phyloP scores from a whole-genome alignment of 495 filamentous ascomycete genomes.

The Penicillium soppii region DNA sequence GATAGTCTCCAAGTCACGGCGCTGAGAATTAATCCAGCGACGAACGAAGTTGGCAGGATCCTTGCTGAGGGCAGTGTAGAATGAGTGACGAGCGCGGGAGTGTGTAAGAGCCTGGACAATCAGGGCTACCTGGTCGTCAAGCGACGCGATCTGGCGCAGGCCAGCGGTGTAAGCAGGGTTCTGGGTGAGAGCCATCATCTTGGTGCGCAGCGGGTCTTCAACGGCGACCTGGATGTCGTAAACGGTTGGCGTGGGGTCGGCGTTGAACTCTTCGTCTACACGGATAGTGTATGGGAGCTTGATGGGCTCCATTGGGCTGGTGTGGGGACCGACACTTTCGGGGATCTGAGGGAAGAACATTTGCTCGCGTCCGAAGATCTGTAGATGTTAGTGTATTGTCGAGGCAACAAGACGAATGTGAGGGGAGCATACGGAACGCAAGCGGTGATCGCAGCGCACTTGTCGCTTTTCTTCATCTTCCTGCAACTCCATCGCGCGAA shows the following conservation, averaged over 20 bases:
- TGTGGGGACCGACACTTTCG: constrained; percentile 68
- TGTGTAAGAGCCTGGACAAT: constrained; percentile 74
- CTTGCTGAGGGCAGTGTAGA: constrained; percentile 69
- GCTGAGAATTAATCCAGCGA: constrained; percentile 84
- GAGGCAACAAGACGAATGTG: background rate
- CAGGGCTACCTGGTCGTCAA: constrained; percentile 83
- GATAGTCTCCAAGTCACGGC: constrained; percentile 85
- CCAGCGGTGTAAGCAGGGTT: constrained; percentile 51
- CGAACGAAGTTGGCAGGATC: constrained; percentile 82
- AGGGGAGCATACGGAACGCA: constrained; percentile 63
- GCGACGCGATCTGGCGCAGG: constrained; percentile 64
- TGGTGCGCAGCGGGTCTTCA: constrained; percentile 75
- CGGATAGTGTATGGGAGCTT: constrained; percentile 91
- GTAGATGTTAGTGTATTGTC: constrained; percentile 13
- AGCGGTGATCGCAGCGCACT: constrained; percentile 81
- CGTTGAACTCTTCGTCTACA: constrained; percentile 81
- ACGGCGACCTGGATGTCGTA: constrained; percentile 86
- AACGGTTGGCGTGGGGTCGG: constrained; percentile 61
- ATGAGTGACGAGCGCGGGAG: constrained; percentile 81
- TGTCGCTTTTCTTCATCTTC: constrained; percentile 92
- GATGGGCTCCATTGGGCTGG: constrained; percentile 77
- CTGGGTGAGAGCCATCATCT: constrained; percentile 59
- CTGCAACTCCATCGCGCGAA: constrained; percentile 78
- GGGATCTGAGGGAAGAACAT: constrained; percentile 89
- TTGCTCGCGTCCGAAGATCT: constrained; percentile 77